Percentiles rank a stretch among this genome's conserved stretches.
Evolutionary conservation across 2,329 filamentous ascomycete species (phyloP).

Genomic region (Ophiostoma populinum): DNA sequence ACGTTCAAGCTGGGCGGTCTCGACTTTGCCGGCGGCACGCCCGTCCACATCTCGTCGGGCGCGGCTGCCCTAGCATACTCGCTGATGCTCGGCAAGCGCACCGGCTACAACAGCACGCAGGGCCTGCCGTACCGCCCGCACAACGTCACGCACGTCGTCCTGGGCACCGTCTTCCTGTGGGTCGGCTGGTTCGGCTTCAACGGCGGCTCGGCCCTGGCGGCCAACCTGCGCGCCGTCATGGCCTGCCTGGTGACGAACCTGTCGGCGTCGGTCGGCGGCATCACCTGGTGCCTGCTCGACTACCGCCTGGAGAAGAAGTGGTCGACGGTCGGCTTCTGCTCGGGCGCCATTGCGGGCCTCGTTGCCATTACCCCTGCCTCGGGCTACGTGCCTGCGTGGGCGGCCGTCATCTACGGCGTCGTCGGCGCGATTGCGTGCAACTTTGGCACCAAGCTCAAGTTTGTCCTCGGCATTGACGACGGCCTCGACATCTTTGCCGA

Average conservation of each 20-base stretch:
- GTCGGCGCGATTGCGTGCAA: conserved; percentile 66
- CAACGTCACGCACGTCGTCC: conserved; percentile 83
- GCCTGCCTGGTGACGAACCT: conserved; percentile 75
- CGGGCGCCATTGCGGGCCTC: conserved; percentile 70
- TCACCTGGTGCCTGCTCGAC: conserved; percentile 80
- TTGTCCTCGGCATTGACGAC: conserved; percentile 63
- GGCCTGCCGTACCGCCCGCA: conserved; percentile 85
- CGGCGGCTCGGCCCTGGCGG: conserved; percentile 62
- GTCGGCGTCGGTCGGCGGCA: conserved; percentile 65
- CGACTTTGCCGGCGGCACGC: conserved; percentile 80
- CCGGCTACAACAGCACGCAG: conserved; percentile 61
- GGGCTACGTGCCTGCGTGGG: conserved; percentile 69
- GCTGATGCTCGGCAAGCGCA: conserved; percentile 74
- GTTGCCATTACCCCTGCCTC: conserved; percentile 81
- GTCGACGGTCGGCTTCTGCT: conserved; percentile 88
- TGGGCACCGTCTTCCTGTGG: conserved; percentile 88
- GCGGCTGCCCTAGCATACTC: conserved; percentile 75
- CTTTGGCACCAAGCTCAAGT: conserved; percentile 84
- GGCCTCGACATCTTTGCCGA: conserved; percentile 80
- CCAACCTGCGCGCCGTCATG: conserved; percentile 74
- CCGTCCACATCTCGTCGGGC: conserved; percentile 76
- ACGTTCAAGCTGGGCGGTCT: conserved; percentile 61
- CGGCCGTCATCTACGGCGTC: conserved; percentile 63
- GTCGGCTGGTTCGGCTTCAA: conserved; percentile 96
- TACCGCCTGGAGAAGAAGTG: conserved; percentile 81